These are phyloP conservation scores for Vararia minispora DNA, from an alignment of 768 basidiomycete species.

Conservation along the genomic window DNA sequence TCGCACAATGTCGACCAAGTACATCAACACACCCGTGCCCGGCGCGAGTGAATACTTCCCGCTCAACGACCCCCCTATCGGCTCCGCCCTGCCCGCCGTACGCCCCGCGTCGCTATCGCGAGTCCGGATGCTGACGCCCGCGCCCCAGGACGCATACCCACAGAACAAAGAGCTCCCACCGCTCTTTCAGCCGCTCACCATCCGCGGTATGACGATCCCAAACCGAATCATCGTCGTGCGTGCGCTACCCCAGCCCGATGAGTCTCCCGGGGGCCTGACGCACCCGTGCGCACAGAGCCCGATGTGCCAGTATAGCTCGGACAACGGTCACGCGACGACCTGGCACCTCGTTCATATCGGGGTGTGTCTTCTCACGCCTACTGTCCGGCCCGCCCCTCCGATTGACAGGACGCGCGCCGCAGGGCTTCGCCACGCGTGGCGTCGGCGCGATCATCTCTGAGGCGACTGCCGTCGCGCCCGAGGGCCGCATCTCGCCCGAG, in stretches of 20 bases:
- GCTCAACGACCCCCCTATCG: slow-evolving; percentile 47
- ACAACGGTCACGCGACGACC: slow-evolving; percentile 67
- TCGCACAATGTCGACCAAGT: slow-evolving; percentile 5
- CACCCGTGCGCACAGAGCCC: too few relatives aligned
- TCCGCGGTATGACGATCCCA: slow-evolving; percentile 54
- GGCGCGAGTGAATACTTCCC: slow-evolving; percentile 46
- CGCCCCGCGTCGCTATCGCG: slow-evolving; percentile 11
- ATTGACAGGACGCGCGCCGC: background rate
- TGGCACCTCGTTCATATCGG: slow-evolving; percentile 80
- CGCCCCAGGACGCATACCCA: slow-evolving; percentile 23
- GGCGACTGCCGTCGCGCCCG: slow-evolving; percentile 62
- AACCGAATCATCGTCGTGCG: slow-evolving; percentile 63
- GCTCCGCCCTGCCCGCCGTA: slow-evolving; percentile 28
- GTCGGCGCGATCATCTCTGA: slow-evolving; percentile 63
- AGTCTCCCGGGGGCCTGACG: too few relatives aligned
- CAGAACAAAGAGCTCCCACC: slow-evolving; percentile 42
- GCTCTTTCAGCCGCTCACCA: slow-evolving; percentile 55
- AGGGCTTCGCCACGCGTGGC: slow-evolving; percentile 62
- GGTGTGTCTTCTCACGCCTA: slow-evolving; percentile 22
- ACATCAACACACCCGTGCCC: slow-evolving; percentile 37
- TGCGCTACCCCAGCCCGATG: background rate
- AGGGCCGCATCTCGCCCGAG: slow-evolving; percentile 68
- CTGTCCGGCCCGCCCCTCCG: background rate
- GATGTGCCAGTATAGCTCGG: slow-evolving; percentile 77
- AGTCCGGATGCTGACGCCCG: slow-evolving; percentile 1